Conservation (phyloP, 2,329 filamentous ascomycete species). For the Elsinoe australis region DNA sequence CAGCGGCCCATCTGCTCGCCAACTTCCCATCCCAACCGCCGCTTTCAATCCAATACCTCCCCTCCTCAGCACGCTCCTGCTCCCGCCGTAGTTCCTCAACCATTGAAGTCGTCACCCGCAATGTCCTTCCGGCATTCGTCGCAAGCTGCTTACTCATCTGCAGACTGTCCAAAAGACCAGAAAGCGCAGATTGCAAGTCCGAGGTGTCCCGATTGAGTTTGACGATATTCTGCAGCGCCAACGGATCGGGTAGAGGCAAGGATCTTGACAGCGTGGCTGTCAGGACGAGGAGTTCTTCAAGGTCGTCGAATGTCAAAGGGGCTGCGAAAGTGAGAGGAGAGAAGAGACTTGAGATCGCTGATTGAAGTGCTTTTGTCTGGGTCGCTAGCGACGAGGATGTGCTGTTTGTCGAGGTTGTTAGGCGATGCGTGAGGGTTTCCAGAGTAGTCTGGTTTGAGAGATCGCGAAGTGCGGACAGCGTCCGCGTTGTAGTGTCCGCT, state of each 20-base stretch:
- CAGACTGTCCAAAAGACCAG: conserved; percentile 79
- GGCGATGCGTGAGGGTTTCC: conserved; percentile 29
- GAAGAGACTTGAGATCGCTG: conserved; percentile 61
- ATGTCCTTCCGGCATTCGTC: conserved; percentile 66
- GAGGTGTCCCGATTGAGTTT: conserved; percentile 59
- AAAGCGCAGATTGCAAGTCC: conserved; percentile 70
- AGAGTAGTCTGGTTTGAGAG: conserved; percentile 30
- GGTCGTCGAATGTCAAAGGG: conserved; percentile 55
- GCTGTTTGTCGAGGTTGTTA: conserved; percentile 32
- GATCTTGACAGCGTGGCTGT: conserved; percentile 57
- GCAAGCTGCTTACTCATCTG: conserved; percentile 92
- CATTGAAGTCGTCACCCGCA: conserved; percentile 76
- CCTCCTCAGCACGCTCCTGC: conserved; percentile 73
- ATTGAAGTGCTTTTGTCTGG: conserved; percentile 68
- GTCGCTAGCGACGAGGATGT: conserved; percentile 65
- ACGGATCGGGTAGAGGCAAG: conserved; percentile 59
- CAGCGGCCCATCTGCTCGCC: conserved; percentile 69
- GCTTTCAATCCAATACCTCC: conserved; percentile 68
- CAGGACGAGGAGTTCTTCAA: conserved; percentile 62
- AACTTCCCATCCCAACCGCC: conserved; percentile 81
- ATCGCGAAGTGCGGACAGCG: conserved; percentile 29
- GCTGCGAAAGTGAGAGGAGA: conserved; percentile 59
- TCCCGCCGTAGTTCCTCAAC: conserved; percentile 79
- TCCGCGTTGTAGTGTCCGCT: conserved; percentile 30
- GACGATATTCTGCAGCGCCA: conserved; percentile 58